Evolutionary conservation across 2,329 filamentous ascomycete genomes (phyloP).

Genomic region (Colletotrichum tabaci): DNA sequence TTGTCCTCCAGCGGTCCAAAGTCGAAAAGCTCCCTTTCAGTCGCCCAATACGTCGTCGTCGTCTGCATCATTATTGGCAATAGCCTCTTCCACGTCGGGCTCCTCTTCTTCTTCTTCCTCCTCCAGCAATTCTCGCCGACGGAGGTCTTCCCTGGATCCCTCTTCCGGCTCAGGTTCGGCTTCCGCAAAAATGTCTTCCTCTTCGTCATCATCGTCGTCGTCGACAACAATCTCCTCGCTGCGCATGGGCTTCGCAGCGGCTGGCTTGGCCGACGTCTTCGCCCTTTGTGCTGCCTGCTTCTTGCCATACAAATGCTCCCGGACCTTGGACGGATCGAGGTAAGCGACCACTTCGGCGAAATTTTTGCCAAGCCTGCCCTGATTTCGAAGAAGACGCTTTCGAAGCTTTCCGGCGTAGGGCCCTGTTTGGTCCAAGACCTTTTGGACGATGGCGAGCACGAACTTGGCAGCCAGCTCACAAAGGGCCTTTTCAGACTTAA

Average conservation of each 20-base stretch:
- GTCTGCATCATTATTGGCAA: constrained; percentile 39
- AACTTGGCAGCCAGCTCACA: constrained; percentile 90
- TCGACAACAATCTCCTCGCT: constrained; percentile 63
- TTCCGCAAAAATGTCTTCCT: constrained; percentile 58
- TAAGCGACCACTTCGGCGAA: constrained; percentile 88
- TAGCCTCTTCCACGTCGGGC: constrained; percentile 50
- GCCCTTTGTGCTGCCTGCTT: constrained; percentile 48
- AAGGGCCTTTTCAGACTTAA: constrained; percentile 87
- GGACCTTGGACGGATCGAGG: constrained; percentile 78
- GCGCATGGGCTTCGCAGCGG: constrained; percentile 58
- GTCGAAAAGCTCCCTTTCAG: constrained; percentile 44
- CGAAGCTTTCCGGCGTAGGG: constrained; percentile 75
- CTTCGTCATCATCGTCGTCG: constrained; percentile 59
- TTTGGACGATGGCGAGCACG: constrained; percentile 83
- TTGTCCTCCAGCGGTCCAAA: background rate
- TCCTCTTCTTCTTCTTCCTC: constrained; percentile 64
- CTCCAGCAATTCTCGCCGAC: constrained; percentile 68
- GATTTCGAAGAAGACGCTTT: constrained; percentile 83
- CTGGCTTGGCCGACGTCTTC: constrained; percentile 57
- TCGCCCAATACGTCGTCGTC: constrained; percentile 59
- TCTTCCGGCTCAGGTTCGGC: constrained; percentile 70
- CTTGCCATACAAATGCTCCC: constrained; percentile 55
- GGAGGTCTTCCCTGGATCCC: constrained; percentile 71
- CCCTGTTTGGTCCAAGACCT: constrained; percentile 78
- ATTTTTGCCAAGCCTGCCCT: constrained; percentile 83